Evolutionary conservation across 164 flowering plant genomes (phyloP), one percentile per base, ranked within the genome.

Genomic region (Berberis vulgaris): DNA sequence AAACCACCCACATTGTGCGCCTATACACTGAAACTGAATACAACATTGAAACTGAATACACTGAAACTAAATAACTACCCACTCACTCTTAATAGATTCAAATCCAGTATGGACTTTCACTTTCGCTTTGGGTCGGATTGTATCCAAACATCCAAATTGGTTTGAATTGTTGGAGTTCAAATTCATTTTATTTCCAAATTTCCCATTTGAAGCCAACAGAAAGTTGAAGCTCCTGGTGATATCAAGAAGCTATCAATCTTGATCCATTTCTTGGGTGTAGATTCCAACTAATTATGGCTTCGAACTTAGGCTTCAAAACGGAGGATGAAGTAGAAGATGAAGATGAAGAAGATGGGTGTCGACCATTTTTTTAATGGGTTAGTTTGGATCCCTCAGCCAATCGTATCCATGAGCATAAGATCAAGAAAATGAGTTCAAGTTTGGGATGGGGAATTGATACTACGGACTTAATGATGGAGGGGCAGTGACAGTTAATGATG

Each of bases 301-400:
- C 6, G 26, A 26, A 26, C 26, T 26, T 26, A n/a, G 26, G 26
- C 26, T 26, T 26, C 26, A 63, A 63, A 7, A 43, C 57, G 3
- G 69, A 54, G 2, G 73, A 60, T 9, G 63, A 40, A 13, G 66
- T 10, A 0, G 78, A 45, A 1, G 69, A 26, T 26, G 26, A 26
- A 26, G 26, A 62, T 2, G 73, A 56, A 1, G 68, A 55, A 10
- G 69, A 59, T 71, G 2, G 73, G 52, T 53, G 58, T 70, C 8
- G 67, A 60, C 13, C 80, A 55, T 3, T 79, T 76, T 66, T 80
- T 78, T 0, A 26, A 26, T 26, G 80, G 43, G 74, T 64, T 75
- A 57, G 71, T 75, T 10, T 74, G 78, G 65, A 62, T 79, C 12
- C 85, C 85, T 4, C 96, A 90, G 40, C 96, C 96, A 11, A 89